Percentiles rank a stretch among this genome's conserved stretches.
Conservation (phyloP, 1,284 basidiomycete genomes). For the Athelia sp. region DNA sequence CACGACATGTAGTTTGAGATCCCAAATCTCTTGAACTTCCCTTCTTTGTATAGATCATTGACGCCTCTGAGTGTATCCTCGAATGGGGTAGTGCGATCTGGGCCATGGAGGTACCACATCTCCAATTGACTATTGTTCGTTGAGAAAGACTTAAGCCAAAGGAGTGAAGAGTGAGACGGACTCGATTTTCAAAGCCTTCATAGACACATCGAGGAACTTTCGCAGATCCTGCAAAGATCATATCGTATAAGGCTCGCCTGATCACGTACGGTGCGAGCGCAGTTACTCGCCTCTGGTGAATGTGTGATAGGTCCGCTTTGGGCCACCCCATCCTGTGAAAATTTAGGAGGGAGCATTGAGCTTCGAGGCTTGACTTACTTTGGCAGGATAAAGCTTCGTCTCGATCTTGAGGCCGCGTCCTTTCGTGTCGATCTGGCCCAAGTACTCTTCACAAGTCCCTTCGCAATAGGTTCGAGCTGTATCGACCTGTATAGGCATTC, state of each 20-base stretch:
- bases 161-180: constrained; percentile 17
- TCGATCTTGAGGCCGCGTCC: constrained; percentile 31
- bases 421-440: constrained; percentile 35
- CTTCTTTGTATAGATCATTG: constrained; percentile 36
- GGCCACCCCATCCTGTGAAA: neutral
- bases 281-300: neutral
- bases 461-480: constrained; percentile 46
- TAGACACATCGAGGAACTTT: constrained; percentile 36
- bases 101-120: constrained; percentile 38
- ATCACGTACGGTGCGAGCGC: neutral
- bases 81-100: constrained; percentile 34
- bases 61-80: constrained; percentile 34
- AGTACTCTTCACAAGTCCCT: constrained; percentile 44
- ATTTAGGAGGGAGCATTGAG: neutral
- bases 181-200: constrained; percentile 44
- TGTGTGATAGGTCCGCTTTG: neutral
- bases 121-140: constrained; percentile 19
- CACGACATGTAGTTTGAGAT: constrained; percentile 18
- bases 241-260: too few species aligned
- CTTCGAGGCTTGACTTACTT: constrained; percentile 5
- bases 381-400: constrained; percentile 36
- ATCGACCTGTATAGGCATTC: too few species aligned
- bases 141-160: neutral
- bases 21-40: constrained; percentile 19
- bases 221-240: constrained; percentile 29